Percentiles rank a stretch among this genome's conserved stretches.
phyloP scores from a whole-genome alignment of 2,329 filamentous ascomycete species.

The Chaetomium olivaceum region DNA sequence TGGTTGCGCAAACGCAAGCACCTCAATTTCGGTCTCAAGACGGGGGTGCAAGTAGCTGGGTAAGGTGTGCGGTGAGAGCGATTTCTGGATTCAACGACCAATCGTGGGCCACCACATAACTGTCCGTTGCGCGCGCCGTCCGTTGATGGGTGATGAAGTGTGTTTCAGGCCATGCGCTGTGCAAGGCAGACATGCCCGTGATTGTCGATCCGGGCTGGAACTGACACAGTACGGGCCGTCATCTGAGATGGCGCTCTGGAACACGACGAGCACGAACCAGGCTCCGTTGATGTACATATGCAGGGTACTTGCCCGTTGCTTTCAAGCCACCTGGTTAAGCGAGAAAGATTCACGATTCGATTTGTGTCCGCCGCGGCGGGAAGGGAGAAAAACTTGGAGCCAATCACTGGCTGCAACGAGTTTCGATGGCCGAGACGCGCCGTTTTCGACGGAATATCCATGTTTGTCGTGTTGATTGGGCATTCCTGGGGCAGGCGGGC shows the following conservation, averaged over 20 bases:
- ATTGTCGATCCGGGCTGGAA: not conserved
- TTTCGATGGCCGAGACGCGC: not conserved
- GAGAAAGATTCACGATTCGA: not conserved
- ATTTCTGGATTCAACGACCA: not conserved
- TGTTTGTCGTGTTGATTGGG: not conserved
- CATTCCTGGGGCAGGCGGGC: not conserved
- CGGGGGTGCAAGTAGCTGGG: not conserved
- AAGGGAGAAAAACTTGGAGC: not conserved
- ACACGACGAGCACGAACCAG: not conserved
- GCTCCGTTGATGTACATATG: not conserved
- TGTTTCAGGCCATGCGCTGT: not conserved
- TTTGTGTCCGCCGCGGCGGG: not conserved
- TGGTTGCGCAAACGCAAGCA: not conserved
- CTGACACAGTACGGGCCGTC: not conserved
- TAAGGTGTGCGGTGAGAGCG: not conserved
- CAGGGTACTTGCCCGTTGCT: too few species aligned
- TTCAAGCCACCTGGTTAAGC: not conserved
- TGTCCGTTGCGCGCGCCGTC: not conserved
- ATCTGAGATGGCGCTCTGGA: not conserved
- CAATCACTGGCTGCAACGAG: not conserved
- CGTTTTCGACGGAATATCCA: not conserved
- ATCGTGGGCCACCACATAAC: not conserved
- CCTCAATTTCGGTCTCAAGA: too few species aligned
- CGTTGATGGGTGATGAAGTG: not conserved
- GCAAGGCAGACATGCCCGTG: not conserved